Percentiles rank a stretch among this genome's conserved stretches.
Conservation (phyloP, 2,329 filamentous ascomycete species). For the Hawksworthiomyces lignivorus region DNA sequence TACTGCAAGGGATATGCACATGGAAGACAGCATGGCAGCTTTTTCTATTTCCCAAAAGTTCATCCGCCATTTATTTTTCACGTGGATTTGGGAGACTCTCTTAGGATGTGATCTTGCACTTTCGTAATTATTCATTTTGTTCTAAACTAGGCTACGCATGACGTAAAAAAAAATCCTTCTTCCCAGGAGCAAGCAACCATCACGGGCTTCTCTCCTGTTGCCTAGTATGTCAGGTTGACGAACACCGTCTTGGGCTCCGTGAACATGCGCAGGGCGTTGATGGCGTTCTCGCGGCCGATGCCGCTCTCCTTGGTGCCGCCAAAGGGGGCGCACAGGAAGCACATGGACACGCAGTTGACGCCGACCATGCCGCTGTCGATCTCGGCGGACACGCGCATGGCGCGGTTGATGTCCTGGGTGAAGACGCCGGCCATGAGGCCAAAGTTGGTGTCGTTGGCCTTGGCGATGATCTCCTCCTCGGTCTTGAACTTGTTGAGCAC, state of each 20-base stretch:
- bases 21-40: no score
- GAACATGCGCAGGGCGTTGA: slow-evolving; percentile 37
- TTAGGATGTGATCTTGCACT: no score
- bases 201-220: no score
- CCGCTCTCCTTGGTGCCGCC: slow-evolving; percentile 44
- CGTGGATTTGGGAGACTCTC: no score
- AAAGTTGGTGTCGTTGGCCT: slow-evolving; percentile 47
- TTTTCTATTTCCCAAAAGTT: no score
- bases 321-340: slow-evolving; percentile 36
- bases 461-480: slow-evolving; percentile 46
- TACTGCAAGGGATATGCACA: no score
- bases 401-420: slow-evolving; percentile 56
- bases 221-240: slow-evolving; percentile 26
- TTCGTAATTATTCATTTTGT: no score
- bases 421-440: slow-evolving; percentile 43
- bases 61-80: no score
- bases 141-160: no score
- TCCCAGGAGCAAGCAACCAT: no score
- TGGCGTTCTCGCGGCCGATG: slow-evolving; percentile 39
- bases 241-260: slow-evolving; percentile 44
- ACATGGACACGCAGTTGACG: slow-evolving; percentile 45
- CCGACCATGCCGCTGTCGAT: slow-evolving; percentile 65
- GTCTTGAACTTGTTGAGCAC: slow-evolving; percentile 47
- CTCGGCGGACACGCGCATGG: slow-evolving; percentile 43
- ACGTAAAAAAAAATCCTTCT: no score